phyloP scores from a whole-genome alignment of 306 rosid genomes.

The Phaseolus lunatus region DNA sequence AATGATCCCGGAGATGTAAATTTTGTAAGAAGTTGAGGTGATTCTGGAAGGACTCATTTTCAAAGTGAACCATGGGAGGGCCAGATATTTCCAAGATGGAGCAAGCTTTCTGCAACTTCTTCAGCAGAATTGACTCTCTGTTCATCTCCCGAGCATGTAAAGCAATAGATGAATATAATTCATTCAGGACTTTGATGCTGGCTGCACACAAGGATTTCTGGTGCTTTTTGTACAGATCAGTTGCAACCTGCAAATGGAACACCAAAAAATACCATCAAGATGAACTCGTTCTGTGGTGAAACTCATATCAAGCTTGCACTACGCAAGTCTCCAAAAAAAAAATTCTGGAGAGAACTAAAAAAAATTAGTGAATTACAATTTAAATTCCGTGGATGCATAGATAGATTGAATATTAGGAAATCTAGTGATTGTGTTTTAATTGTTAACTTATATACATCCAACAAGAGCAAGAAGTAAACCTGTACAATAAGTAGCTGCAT shows the following conservation, averaged over 20 bases:
- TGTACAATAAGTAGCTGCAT: conserved; percentile 87
- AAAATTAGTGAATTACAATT: neutral
- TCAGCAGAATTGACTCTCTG: conserved; percentile 65
- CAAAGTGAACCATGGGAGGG: conserved; percentile 98
- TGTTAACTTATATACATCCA: conserved; percentile 19
- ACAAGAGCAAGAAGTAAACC: conserved; percentile 61
- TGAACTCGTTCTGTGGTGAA: conserved; percentile 40
- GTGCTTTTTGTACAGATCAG: conserved; percentile 74
- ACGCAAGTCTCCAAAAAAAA: neutral
- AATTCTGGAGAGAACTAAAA: neutral
- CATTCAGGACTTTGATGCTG: conserved; percentile 70
- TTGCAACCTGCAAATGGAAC: conserved; percentile 62
- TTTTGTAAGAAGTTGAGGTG: conserved; percentile 75
- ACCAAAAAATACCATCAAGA: conserved; percentile 15
- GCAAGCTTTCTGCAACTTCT: conserved; percentile 86
- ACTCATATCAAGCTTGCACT: neutral
- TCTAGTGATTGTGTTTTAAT: conserved; percentile 14
- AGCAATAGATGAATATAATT: conserved; percentile 69
- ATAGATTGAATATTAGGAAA: conserved; percentile 27
- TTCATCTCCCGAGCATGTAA: conserved; percentile 83
- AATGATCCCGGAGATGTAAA: conserved; percentile 46
- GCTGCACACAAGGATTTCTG: conserved; percentile 57
- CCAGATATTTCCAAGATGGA: conserved; percentile 86
- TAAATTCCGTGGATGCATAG: conserved; percentile 18
- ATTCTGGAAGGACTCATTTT: conserved; percentile 85